Evolutionary conservation across 2,329 filamentous ascomycete genomes (phyloP).

Genomic region (Akanthomyces uredinophilus): DNA sequence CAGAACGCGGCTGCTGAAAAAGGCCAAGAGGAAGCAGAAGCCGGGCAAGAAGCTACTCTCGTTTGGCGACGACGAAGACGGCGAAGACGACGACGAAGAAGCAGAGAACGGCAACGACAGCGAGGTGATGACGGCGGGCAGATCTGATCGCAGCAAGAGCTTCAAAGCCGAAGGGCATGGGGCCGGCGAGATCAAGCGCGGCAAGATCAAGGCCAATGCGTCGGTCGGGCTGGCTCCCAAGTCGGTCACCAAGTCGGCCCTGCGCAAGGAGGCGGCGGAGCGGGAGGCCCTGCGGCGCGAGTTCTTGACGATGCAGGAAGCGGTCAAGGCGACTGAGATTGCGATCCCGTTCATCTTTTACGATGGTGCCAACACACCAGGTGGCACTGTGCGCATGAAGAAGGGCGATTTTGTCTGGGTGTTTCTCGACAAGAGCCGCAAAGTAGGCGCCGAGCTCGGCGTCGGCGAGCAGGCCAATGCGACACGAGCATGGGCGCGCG

Average conservation of each 20-base stretch:
- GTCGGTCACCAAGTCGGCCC: conserved; percentile 61
- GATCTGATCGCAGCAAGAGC: conserved; percentile 25
- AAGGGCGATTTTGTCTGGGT: conserved; percentile 94
- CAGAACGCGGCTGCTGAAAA: conserved; percentile 23
- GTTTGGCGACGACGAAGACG: conserved; percentile 52
- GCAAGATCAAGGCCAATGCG: conserved; percentile 58
- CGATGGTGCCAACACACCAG: conserved; percentile 84
- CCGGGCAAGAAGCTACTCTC: conserved; percentile 48
- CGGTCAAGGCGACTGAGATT: conserved; percentile 84
- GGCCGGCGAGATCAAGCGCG: conserved; percentile 24
- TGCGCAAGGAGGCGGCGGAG: conserved; percentile 73
- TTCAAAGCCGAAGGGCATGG: background rate
- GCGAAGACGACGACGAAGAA: too few species aligned
- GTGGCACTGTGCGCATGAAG: conserved; percentile 77
- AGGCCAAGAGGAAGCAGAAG: conserved; percentile 38
- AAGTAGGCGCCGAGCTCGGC: conserved; percentile 78
- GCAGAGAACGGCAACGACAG: conserved; percentile 29
- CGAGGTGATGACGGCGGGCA: conserved; percentile 29
- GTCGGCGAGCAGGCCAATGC: conserved; percentile 65
- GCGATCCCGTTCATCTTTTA: conserved; percentile 95
- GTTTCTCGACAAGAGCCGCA: conserved; percentile 85
- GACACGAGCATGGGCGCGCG: conserved; percentile 77
- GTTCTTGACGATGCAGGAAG: conserved; percentile 76
- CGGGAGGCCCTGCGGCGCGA: conserved; percentile 75
- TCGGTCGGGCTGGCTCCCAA: conserved; percentile 64